Conservation (phyloP, 1,139 yeast genomes). For the Hyphopichia wangnamkhiaoensis region DNA sequence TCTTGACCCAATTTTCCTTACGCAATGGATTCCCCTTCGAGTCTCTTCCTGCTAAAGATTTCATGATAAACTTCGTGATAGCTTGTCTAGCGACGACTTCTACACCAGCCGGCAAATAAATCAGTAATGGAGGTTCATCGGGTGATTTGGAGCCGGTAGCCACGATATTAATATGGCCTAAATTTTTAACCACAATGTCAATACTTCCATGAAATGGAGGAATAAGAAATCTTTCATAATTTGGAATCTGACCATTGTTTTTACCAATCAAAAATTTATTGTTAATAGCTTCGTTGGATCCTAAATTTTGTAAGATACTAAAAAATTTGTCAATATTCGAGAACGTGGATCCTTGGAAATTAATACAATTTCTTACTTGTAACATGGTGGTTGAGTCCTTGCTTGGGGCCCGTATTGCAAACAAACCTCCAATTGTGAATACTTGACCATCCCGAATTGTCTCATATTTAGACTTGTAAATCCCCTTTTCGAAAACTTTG, state of each 20-base stretch:
- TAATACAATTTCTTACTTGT: slow-evolving; percentile 41
- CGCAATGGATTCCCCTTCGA: slow-evolving; percentile 34
- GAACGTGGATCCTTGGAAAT: slow-evolving; percentile 27
- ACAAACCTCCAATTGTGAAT: slow-evolving; percentile 61
- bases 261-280: slow-evolving; percentile 33
- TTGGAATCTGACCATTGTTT: slow-evolving; percentile 28
- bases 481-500: slow-evolving; percentile 33
- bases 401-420: slow-evolving; percentile 44
- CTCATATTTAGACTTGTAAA: slow-evolving; percentile 34
- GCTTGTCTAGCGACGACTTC: slow-evolving; percentile 39
- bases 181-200: slow-evolving; percentile 66
- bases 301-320: slow-evolving; percentile 14
- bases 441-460: slow-evolving; percentile 48
- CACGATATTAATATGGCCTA: slow-evolving; percentile 65
- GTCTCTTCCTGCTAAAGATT: slow-evolving; percentile 40
- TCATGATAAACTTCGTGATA: slow-evolving; percentile 32
- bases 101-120: slow-evolving; percentile 34
- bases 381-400: slow-evolving; percentile 45
- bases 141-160: slow-evolving; percentile 54
- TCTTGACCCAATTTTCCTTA: slow-evolving; percentile 28
- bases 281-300: slow-evolving; percentile 19
- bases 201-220: slow-evolving; percentile 72
- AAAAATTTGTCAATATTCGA: slow-evolving; percentile 29
- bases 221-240: slow-evolving; percentile 42
- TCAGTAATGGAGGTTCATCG: slow-evolving; percentile 28